Evolutionary conservation across 805 yeast genomes (phyloP).

Genomic region (Candida piceae): DNA sequence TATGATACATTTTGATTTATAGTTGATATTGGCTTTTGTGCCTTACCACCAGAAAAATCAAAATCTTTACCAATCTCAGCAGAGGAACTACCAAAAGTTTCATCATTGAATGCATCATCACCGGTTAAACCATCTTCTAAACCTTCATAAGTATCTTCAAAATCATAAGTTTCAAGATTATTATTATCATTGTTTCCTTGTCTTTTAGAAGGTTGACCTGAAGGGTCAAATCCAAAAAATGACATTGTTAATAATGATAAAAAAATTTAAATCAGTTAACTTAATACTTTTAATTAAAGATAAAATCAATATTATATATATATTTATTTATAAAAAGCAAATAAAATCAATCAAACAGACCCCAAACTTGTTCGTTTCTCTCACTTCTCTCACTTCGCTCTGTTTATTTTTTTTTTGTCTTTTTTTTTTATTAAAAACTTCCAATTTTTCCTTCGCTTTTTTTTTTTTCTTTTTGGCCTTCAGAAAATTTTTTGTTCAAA

Average conservation of each 20-base stretch:
- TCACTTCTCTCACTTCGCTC: too few relatives aligned
- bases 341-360: too few relatives aligned
- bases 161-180: constrained; percentile 48
- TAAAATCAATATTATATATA: too few relatives aligned
- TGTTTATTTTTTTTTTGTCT: too few relatives aligned
- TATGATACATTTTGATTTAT: constrained; percentile 32
- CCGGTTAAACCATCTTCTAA: constrained; percentile 60
- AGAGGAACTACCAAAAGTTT: constrained; percentile 63
- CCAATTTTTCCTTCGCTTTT: too few relatives aligned
- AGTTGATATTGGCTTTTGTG: constrained; percentile 18
- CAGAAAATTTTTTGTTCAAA: too few relatives aligned
- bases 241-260: constrained; percentile 42
- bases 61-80: constrained; percentile 51
- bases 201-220: constrained; percentile 33
- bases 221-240: constrained; percentile 60
- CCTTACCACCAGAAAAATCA: constrained; percentile 46
- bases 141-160: constrained; percentile 81
- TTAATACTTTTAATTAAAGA: too few relatives aligned
- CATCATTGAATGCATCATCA: constrained; percentile 77
- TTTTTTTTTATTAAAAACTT: too few relatives aligned
- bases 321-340: too few relatives aligned
- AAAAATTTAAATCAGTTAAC: too few relatives aligned
- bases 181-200: constrained; percentile 17
- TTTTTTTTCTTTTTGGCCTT: too few relatives aligned
- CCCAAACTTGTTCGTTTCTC: too few relatives aligned